These are phyloP conservation scores for Lentinula sp. DNA, from an alignment of 768 basidiomycete species.

Conservation along the genomic window DNA sequence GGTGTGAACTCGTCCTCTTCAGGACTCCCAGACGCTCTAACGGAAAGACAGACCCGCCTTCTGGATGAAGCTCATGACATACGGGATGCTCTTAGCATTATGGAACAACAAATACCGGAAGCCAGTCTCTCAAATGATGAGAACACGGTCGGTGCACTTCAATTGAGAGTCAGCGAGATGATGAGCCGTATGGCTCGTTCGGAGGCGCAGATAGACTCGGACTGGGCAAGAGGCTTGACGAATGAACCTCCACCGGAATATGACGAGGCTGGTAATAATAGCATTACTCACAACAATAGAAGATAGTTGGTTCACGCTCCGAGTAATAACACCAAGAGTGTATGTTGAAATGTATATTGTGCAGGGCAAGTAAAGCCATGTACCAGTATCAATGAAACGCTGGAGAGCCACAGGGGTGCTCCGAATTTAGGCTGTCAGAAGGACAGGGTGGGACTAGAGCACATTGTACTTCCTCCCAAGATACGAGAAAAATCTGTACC, in stretches of 20 bases:
- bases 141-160: background rate
- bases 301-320: background rate
- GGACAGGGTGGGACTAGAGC: background rate
- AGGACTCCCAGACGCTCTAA: background rate
- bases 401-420: no score
- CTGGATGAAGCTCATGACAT: background rate
- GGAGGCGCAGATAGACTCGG: background rate
- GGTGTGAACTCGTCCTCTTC: background rate
- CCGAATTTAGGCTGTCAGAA: background rate
- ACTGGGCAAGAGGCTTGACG: background rate
- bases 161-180: conserved; percentile 18
- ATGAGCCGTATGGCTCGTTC: conserved; percentile 23
- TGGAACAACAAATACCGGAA: background rate
- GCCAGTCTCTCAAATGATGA: background rate
- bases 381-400: no score
- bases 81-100: background rate
- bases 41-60: background rate
- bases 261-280: background rate
- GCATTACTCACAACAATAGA: background rate
- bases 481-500: background rate
- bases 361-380: no score
- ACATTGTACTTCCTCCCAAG: background rate
- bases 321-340: no score
- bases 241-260: conserved; percentile 1
- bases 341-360: no score